Percentiles rank a stretch among this genome's conserved stretches.
These are phyloP conservation scores for Zanthoxylum bungeanum DNA, from an alignment of 345 rosid species.

Conservation along the genomic window DNA sequence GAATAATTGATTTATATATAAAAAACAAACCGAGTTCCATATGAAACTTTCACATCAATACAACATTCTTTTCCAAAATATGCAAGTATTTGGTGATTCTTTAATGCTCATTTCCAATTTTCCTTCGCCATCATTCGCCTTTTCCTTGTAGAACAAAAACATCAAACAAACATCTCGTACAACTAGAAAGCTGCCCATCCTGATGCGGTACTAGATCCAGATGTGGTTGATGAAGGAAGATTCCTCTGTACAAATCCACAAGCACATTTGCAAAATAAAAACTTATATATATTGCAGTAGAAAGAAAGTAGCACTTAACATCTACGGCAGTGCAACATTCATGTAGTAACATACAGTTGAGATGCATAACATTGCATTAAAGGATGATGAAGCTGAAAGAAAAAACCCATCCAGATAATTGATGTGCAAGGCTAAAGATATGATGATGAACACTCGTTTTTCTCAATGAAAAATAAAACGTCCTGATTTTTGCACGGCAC, in stretches of 20 bases:
- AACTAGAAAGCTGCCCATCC: slow-evolving; percentile 97
- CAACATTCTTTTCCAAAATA: slow-evolving; percentile 18
- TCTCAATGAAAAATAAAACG: neutral
- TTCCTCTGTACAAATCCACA: slow-evolving; percentile 55
- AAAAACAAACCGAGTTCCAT: neutral
- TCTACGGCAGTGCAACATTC: too few species aligned
- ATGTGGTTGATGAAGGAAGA: slow-evolving; percentile 61
- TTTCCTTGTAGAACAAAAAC: slow-evolving; percentile 1
- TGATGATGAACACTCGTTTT: neutral
- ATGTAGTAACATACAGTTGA: too few species aligned
- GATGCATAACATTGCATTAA: neutral
- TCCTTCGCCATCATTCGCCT: too few species aligned
- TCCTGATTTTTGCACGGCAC: neutral
- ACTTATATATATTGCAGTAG: neutral
- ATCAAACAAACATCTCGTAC: slow-evolving; percentile 21
- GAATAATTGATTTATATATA: slow-evolving; percentile 7
- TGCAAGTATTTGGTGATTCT: slow-evolving; percentile 14
- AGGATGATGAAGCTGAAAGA: neutral
- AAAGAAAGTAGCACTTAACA: neutral
- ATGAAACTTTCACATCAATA: slow-evolving; percentile 5
- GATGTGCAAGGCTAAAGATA: neutral
- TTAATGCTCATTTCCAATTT: slow-evolving; percentile 8
- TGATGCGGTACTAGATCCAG: slow-evolving; percentile 69
- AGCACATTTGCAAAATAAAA: neutral
- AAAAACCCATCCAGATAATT: neutral